Conservation (phyloP, 306 rosid genomes). For the Prunus padus region DNA sequence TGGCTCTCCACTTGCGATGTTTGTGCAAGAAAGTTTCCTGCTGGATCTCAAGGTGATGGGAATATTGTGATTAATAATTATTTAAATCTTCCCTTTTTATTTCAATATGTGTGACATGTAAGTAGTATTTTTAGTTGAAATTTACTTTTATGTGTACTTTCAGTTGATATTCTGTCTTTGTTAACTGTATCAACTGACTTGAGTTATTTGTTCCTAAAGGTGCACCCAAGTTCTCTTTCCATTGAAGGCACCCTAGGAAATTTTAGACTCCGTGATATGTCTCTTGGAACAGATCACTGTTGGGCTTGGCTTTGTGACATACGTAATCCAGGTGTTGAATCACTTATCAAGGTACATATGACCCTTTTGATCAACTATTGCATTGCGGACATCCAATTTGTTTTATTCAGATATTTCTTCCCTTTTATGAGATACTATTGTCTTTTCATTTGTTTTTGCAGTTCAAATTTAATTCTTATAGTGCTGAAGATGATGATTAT, state of each 20-base stretch:
- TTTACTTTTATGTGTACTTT: not conserved
- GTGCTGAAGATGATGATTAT: conserved; percentile 86
- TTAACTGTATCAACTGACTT: conserved; percentile 12
- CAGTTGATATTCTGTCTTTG: not conserved
- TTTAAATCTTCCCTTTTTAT: not conserved
- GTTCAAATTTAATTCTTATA: conserved; percentile 88
- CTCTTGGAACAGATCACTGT: conserved; percentile 68
- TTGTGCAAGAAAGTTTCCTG: conserved; percentile 88
- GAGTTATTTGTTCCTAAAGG: conserved; percentile 44
- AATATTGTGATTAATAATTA: conserved; percentile 8
- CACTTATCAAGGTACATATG: conserved; percentile 73
- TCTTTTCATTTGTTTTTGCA: conserved; percentile 40
- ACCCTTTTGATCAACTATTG: conserved; percentile 9
- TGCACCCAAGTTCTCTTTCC: conserved; percentile 87
- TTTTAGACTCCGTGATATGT: conserved; percentile 81
- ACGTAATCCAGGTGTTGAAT: conserved; percentile 92
- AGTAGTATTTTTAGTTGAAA: not conserved
- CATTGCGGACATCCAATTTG: conserved; percentile 12
- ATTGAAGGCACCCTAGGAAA: conserved; percentile 93
- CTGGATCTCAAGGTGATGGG: conserved; percentile 77
- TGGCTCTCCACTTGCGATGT: conserved; percentile 81
- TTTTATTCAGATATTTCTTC: conserved; percentile 17
- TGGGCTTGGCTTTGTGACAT: conserved; percentile 99
- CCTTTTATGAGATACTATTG: not conserved
- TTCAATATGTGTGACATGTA: conserved; percentile 8